Evolutionary conservation across 345 rosid genomes (phyloP).

Genomic region (Linum tenue): DNA sequence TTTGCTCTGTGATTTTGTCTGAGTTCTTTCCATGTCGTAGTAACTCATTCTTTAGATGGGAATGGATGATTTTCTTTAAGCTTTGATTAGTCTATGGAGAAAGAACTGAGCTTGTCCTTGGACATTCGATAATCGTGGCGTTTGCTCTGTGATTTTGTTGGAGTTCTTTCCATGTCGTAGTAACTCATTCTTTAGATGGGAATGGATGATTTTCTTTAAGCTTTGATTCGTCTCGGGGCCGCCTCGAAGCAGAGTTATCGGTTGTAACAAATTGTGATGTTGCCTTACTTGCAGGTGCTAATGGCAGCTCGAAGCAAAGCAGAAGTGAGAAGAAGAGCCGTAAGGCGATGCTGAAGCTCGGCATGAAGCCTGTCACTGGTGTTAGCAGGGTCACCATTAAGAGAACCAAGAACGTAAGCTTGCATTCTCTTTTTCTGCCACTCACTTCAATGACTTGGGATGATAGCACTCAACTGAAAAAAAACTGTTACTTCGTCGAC

Average conservation of each 20-base stretch:
- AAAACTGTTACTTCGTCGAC: not conserved
- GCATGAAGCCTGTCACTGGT: slow-evolving; percentile 74
- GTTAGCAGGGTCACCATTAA: slow-evolving; percentile 77
- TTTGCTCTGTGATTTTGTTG: no score
- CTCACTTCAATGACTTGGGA: not conserved
- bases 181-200: not conserved
- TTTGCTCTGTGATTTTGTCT: no score
- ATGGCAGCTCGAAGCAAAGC: slow-evolving; percentile 73
- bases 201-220: not conserved
- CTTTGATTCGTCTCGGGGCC: not conserved
- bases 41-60: not conserved
- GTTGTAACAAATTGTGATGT: slow-evolving; percentile 1
- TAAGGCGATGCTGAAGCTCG: slow-evolving; percentile 77
- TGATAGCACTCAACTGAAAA: slow-evolving; percentile 1
- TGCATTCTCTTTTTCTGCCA: not conserved
- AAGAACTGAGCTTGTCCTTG: no score
- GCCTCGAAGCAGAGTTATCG: slow-evolving; percentile 2
- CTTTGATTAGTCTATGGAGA: not conserved
- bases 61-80: not conserved
- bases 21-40: no score
- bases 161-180: no score
- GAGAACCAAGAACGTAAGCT: slow-evolving; percentile 63
- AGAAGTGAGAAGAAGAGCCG: slow-evolving; percentile 85
- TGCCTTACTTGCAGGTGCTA: slow-evolving; percentile 34
- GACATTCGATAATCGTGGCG: no score